Conservation (phyloP, 2,329 filamentous ascomycete species). For the Penicillium frequentans region DNA sequence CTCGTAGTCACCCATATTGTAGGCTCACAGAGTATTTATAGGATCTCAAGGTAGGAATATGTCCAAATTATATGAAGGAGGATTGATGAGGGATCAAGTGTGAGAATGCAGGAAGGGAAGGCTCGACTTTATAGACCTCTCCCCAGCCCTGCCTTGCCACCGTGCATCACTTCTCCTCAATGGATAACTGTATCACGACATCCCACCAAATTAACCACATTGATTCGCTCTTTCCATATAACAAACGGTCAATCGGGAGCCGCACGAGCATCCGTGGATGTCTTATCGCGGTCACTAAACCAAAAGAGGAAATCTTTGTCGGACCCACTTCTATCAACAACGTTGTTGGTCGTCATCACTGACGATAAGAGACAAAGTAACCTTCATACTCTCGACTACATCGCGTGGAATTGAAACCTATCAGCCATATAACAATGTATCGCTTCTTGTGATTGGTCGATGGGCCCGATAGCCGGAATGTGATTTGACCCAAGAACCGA, state of each 20-base stretch:
- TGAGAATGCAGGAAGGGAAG: no score
- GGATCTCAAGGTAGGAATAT: not conserved
- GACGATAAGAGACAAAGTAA: conserved; percentile 1
- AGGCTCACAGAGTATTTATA: not conserved
- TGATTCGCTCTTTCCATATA: not conserved
- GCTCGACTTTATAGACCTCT: no score
- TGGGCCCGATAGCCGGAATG: not conserved
- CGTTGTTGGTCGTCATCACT: not conserved
- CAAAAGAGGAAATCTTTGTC: conserved; percentile 26
- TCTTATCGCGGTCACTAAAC: conserved; percentile 15
- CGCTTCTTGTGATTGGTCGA: not conserved
- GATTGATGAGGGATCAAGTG: no score
- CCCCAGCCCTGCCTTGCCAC: no score
- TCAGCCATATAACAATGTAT: not conserved
- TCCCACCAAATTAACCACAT: not conserved
- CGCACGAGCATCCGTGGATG: not conserved
- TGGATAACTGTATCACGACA: not conserved
- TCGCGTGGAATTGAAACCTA: not conserved
- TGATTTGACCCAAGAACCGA: conserved; percentile 6
- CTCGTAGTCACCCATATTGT: conserved; percentile 23
- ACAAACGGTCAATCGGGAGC: not conserved
- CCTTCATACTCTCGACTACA: not conserved
- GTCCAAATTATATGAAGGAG: not conserved
- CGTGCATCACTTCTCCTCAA: not conserved
- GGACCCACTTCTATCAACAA: conserved; percentile 15